Base-by-base conservation (phyloP, 805 yeast species). In the Myxozyma nipponensis region DNA sequence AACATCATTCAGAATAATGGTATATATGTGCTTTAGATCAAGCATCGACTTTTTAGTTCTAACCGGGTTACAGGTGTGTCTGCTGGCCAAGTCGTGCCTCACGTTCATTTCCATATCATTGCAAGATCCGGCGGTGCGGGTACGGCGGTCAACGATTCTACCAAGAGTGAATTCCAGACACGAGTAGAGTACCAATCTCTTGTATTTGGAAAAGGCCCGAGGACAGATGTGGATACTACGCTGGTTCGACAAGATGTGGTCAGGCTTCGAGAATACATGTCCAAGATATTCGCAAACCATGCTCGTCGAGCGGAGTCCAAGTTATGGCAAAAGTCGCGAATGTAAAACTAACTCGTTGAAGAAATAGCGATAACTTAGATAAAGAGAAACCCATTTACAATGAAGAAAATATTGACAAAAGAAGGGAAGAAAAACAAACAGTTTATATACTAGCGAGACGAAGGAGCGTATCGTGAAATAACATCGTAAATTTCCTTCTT, bases 61-160 rank as follows among this genome's bases (percentile, higher is more conserved):
- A 18, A 13, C 10, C 17, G 13, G 7, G 10, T 36, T 1, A 9
- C 17, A 52, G 57, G 57, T 15, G 49, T 83, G 0, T 90, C 83
- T 28, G 90, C 96, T 1, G 98, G 98, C 1, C 98, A 91, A 65
- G 79, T 88, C 6, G 83, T 91, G 1, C 95, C 95, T 9, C 98
- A 91, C 67, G 74, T 91, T n/a, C 98, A 91, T 63, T 83, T 93
- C 17, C 98, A 91, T 64, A 66, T 91, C 19, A 85, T 91, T 17
- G 95, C 96, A 10, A 73, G 98, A 42, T 55, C 46, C n/a, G n/a
- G n/a, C 42, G 23, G 18, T n/a, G n/a, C n/a, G n/a, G n/a, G n/a
- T n/a, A n/a, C n/a, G n/a, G n/a, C n/a, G n/a, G n/a, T n/a, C n/a
- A n/a, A n/a, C n/a, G n/a, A n/a, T n/a, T n/a, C n/a, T n/a, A n/a